These are phyloP conservation scores for Tirmania nivea DNA, from an alignment of 495 filamentous ascomycete species.

Conservation along the genomic window DNA sequence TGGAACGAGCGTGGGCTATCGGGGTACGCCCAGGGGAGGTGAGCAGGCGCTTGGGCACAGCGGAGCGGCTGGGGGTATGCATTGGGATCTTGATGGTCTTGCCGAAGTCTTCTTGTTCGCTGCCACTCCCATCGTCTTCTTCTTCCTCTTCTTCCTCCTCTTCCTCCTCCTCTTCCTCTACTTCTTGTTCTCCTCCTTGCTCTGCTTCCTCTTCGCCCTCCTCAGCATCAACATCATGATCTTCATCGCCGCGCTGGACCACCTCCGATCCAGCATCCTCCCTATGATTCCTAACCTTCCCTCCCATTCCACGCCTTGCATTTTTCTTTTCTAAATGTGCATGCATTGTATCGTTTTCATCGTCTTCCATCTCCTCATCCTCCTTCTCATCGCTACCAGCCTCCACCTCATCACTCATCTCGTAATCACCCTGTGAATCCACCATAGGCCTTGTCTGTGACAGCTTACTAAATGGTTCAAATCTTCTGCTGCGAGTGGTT, in stretches of 20 bases:
- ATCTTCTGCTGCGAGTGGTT: too few relatives aligned
- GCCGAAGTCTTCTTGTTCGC: background rate
- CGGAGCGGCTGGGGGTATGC: background rate
- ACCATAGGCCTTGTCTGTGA: too few relatives aligned
- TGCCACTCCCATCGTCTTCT: background rate
- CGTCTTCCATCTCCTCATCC: background rate
- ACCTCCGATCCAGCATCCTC: background rate
- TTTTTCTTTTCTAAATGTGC: background rate
- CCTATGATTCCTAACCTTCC: background rate
- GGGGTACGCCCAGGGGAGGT: background rate
- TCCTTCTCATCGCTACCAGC: background rate
- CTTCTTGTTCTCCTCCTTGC: background rate
- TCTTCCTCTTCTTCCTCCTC: slow-evolving; percentile 1
- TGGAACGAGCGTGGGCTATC: background rate
- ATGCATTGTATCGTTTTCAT: background rate
- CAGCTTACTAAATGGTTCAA: too few relatives aligned
- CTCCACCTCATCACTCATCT: too few relatives aligned
- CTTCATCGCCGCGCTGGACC: background rate
- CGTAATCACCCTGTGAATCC: too few relatives aligned
- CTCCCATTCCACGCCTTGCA: background rate
- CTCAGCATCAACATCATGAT: slow-evolving; percentile 2
- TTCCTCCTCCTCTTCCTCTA: slow-evolving; percentile 3
- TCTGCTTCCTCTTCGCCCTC: slow-evolving; percentile 1
- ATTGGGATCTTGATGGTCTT: background rate
- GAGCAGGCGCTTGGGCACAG: background rate